Base-by-base conservation (phyloP, 2,329 filamentous ascomycete species). In the Gyromitra esculenta region DNA sequence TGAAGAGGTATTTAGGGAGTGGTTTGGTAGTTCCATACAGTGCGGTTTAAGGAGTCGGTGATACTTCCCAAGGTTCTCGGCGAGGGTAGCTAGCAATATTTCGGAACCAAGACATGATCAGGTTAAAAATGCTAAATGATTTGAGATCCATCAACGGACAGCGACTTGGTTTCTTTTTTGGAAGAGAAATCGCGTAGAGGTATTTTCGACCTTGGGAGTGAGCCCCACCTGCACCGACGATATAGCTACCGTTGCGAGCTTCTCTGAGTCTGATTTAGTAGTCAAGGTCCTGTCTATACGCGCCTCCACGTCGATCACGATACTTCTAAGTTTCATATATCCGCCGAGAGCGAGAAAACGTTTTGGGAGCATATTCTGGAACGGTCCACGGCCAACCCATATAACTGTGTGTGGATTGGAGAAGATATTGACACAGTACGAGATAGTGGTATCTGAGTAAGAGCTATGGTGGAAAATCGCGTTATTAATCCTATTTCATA, bases 201-300 rank as follows among this genome's bases (percentile, higher is more conserved):
- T 54, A 54, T 39, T 68, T 63, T 5, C 73, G 63, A 8, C 68
- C 56, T 1, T 45, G 31, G 13, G 73, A 76, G 13, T 75, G 45
- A 5, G 60, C 13, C 1, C 73, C 76, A 45, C 76, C 76, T 9
- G 76, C 73, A 0, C 76, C 76, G 9, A 78, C 18, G 31, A 76
- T 59, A 18, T 72, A 75, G 13, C 48, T 37, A 5, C 73, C 67
- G 4, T 25, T 37, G 18, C 39, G 56, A 1, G 18, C 43, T 21
- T 18, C 21, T 1, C 62, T 60, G 57, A 52, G 5, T 54, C 37
- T 18, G 65, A 45, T 11, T n/a, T 21, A 25, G 21, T 43, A 3
- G 52, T 57, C 6, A 52, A 8, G 13, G 52, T 48, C 37, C 67
- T 57, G 35, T 67, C 39, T 1, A 35, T 35, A 18, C 41, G 39